Evolutionary conservation across 805 yeast species (phyloP), one percentile per base, ranked within the genome.

Genomic region (Candida pini): DNA sequence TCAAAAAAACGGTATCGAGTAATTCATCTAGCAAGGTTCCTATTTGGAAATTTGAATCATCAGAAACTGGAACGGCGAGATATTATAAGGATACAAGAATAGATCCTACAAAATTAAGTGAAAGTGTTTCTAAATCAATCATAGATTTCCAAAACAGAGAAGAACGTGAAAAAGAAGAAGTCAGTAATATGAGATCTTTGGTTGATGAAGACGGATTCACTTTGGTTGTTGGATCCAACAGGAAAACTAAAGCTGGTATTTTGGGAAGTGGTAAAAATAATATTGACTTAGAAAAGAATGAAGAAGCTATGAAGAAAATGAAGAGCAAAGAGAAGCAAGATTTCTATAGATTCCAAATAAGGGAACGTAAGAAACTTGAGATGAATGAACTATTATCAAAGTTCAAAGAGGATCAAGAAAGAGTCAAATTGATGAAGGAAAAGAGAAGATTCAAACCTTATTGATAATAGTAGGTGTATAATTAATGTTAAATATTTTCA

Each of bases 161-260:
- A 55, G 69, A 69, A 41, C 75, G 71, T 39, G 75, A 78, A 2
- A 64, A 66, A 19, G 78, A 76, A 24, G 72, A 70, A 31, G 57
- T 80, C 32, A 68, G 69, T 36, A 66, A 66, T 9, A 76, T 76
- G 64, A 69, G 72, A 18, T 69, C 73, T 29, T 49, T 74, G 21
- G 92, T 88, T 3, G 97, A 89, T 56, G 96, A 83, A 44, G 97
- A 89, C 56, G 97, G 97, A 3, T 89, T 89, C 62, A 87, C 95
- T 1, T 63, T 84, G 51, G 97, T 89, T 28, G 95, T 88, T 15
- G 87, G 92, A 9, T 71, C 85, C 32, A 89, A 85, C 53, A 74
- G 95, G 43, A 87, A 85, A 67, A 78, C 92, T 3, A 74, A 81
- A 57, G 76, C 78, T 43, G 84, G 84, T 41, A 68, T 87, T 26